Percentiles rank a stretch among this genome's conserved stretches.
phyloP scores from a whole-genome alignment of 352 stramenopile species.

The Globisporangium alternatum region DNA sequence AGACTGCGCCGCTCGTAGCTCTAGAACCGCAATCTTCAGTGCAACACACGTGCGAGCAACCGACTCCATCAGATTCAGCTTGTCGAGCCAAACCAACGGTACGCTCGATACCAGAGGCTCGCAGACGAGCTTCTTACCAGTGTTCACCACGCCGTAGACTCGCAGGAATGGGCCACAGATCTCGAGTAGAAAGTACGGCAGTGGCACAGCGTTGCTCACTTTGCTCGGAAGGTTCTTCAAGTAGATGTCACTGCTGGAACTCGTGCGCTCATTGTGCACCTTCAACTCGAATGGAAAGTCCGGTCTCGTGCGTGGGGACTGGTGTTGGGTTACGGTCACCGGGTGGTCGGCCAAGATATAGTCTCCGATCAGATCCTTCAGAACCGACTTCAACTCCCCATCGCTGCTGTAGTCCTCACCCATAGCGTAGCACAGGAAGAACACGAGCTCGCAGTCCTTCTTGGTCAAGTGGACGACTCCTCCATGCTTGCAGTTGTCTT shows the following conservation, averaged over 20 bases:
- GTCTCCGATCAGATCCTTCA: conserved; percentile 2
- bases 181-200: conserved; percentile 1
- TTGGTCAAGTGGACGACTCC: neutral
- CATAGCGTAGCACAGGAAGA: neutral
- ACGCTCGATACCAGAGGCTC: neutral
- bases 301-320: neutral
- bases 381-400: neutral
- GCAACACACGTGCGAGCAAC: neutral
- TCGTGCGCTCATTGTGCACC: neutral
- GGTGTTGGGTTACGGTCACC: neutral
- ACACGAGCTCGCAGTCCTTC: conserved; percentile 7
- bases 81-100: neutral
- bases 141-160: neutral
- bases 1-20: neutral
- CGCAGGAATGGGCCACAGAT: conserved; percentile 3
- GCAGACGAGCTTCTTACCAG: neutral
- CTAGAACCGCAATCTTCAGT: neutral
- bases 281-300: neutral
- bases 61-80: conserved; percentile 2
- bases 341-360: neutral
- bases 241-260: neutral
- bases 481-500: conserved; percentile 2
- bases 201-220: neutral
- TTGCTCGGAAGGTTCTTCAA: neutral
- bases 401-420: neutral